Conservation (phyloP, 345 rosid species). For the Leavenworthia alabamica region DNA sequence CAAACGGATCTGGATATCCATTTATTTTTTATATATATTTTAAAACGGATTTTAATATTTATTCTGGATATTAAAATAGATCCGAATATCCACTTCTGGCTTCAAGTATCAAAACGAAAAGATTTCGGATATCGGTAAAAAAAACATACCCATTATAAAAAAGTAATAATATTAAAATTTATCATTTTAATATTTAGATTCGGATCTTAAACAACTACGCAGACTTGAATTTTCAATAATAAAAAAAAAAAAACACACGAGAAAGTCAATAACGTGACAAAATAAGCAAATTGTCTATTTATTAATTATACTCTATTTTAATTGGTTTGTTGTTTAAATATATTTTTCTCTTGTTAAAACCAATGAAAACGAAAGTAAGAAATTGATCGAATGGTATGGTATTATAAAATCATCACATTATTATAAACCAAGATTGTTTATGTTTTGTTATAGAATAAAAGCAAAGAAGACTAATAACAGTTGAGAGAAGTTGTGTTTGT, state of each 20-base stretch:
- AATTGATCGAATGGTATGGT: not conserved
- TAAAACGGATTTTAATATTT: no score
- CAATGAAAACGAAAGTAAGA: not conserved
- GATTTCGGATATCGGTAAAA: no score
- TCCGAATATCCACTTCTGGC: no score
- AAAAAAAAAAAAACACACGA: not conserved
- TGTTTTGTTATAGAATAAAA: slow-evolving; percentile 8
- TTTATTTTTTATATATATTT: no score
- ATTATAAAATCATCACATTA: not conserved
- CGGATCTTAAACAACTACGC: no score
- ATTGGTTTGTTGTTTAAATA: slow-evolving; percentile 2
- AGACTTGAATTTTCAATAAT: no score
- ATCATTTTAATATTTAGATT: no score
- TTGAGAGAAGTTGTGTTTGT: not conserved
- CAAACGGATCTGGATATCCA: no score
- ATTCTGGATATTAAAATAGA: no score
- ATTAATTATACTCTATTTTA: not conserved
- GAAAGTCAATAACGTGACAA: slow-evolving; percentile 5
- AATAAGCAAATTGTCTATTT: not conserved
- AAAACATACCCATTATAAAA: no score
- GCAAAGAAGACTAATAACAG: slow-evolving; percentile 1
- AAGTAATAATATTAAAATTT: no score
- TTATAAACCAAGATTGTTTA: not conserved
- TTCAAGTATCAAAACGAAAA: no score
- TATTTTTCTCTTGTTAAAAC: not conserved